Percentiles rank a stretch among this genome's conserved stretches.
Conservation (phyloP, 1,284 basidiomycete genomes). For the Rhodotorula sp. region DNA sequence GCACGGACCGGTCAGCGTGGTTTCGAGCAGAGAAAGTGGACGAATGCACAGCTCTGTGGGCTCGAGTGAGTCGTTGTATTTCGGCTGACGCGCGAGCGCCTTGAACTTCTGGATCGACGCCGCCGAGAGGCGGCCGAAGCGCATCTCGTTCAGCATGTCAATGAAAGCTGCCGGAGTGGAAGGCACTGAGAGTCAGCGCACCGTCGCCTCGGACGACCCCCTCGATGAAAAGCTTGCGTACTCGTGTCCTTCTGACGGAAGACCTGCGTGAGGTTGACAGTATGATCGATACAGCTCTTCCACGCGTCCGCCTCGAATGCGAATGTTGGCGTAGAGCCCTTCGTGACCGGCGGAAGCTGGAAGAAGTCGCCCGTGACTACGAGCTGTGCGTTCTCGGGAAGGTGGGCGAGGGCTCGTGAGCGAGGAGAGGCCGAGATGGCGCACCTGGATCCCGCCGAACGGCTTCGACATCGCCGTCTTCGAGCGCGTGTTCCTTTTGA, state of each 20-base stretch:
- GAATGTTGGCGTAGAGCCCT: constrained; percentile 60
- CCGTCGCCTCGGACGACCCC: neutral
- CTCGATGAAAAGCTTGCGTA: constrained; percentile 38
- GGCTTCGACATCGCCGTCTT: constrained; percentile 53
- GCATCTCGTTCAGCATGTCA: constrained; percentile 87
- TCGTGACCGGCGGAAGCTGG: constrained; percentile 85
- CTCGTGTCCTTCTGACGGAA: constrained; percentile 67
- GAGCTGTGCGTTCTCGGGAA: constrained; percentile 60
- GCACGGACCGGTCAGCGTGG: neutral
- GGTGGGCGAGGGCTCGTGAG: neutral
- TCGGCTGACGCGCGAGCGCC: constrained; percentile 60
- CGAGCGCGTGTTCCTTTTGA: constrained; percentile 61
- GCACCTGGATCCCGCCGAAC: constrained; percentile 93
- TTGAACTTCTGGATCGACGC: constrained; percentile 65
- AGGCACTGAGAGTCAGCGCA: neutral
- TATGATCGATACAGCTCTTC: constrained; percentile 71
- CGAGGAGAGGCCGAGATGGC: constrained; percentile 17
- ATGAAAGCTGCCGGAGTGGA: constrained; percentile 65
- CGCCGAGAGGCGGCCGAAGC: constrained; percentile 68
- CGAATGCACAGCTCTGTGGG: constrained; percentile 72
- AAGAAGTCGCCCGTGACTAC: constrained; percentile 95
- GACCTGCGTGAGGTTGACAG: constrained; percentile 84
- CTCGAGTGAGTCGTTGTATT: constrained; percentile 69
- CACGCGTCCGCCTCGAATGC: constrained; percentile 88
- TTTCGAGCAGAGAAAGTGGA: neutral